Evolutionary conservation across 2,329 filamentous ascomycete species (phyloP).

Genomic region (Trichoderma citrinoviride): DNA sequence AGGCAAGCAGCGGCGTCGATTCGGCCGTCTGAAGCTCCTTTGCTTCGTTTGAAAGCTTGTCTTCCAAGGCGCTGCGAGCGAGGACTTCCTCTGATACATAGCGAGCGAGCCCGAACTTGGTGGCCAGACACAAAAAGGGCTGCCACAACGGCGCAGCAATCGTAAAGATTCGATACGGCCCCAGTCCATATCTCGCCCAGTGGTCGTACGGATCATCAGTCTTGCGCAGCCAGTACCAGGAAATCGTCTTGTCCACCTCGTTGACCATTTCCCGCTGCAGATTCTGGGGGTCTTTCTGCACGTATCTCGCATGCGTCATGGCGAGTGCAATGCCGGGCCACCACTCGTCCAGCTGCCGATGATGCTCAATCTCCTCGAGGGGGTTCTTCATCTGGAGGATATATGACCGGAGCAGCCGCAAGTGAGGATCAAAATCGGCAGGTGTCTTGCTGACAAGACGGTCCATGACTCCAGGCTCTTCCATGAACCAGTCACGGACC

Average conservation of each 20-base stretch:
- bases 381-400: conserved; percentile 36
- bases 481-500: conserved; percentile 36
- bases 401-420: conserved; percentile 35
- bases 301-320: conserved; percentile 37
- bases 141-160: conserved; percentile 31
- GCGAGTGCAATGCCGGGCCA: conserved; percentile 39
- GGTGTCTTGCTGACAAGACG: conserved; percentile 21
- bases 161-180: conserved; percentile 33
- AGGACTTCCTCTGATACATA: conserved; percentile 31
- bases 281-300: conserved; percentile 24
- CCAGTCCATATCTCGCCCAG: conserved; percentile 36
- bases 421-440: conserved; percentile 31
- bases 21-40: conserved; percentile 11
- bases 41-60: neutral
- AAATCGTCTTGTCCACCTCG: conserved; percentile 32
- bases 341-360: conserved; percentile 40
- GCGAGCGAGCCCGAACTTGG: conserved; percentile 34
- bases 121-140: conserved; percentile 35
- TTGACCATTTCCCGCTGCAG: conserved; percentile 28
- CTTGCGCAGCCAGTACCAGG: conserved; percentile 34
- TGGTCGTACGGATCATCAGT: conserved; percentile 32
- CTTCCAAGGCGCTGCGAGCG: neutral
- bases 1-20: conserved; percentile 33
- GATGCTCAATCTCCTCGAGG: conserved; percentile 36
- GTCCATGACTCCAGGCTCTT: conserved; percentile 25